phyloP scores from a whole-genome alignment of 1,284 basidiomycete genomes.

The Tetrapyrgos nigripes region DNA sequence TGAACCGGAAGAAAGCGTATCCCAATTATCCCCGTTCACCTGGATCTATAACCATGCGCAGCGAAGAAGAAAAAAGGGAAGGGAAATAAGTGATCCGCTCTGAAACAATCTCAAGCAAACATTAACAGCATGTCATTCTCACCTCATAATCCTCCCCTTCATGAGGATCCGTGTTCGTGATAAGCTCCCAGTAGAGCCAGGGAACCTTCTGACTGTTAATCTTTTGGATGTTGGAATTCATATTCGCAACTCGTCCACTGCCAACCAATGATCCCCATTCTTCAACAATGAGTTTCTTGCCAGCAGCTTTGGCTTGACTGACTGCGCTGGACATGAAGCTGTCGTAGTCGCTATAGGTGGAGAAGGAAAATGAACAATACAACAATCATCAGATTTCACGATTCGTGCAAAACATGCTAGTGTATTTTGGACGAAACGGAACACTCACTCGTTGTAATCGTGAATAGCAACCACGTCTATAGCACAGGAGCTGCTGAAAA shows the following conservation, averaged over 20 bases:
- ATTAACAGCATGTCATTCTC: no score
- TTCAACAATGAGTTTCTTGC: slow-evolving; percentile 32
- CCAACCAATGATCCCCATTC: slow-evolving; percentile 34
- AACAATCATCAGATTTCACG: no score
- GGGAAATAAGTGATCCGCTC: background rate
- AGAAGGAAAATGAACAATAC: background rate
- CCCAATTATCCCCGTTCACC: slow-evolving; percentile 28
- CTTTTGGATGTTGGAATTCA: slow-evolving; percentile 32
- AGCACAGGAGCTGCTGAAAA: slow-evolving; percentile 30
- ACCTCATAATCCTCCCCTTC: slow-evolving; percentile 43
- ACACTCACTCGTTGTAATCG: slow-evolving; percentile 34
- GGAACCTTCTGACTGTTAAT: slow-evolving; percentile 40
- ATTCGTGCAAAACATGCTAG: no score
- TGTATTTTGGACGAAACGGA: background rate
- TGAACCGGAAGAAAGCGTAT: slow-evolving; percentile 20
- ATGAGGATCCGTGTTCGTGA: slow-evolving; percentile 43
- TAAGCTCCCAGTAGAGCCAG: slow-evolving; percentile 45
- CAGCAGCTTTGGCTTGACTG: slow-evolving; percentile 26
- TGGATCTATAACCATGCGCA: no score
- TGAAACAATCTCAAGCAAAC: background rate
- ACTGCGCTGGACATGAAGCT: slow-evolving; percentile 29
- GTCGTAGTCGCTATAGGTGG: slow-evolving; percentile 26
- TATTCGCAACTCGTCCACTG: slow-evolving; percentile 28
- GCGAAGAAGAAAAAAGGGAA: background rate
- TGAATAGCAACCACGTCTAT: slow-evolving; percentile 34